Base-by-base conservation (phyloP, 2,329 filamentous ascomycete genomes). In the Myriosclerotinia duriaeana region DNA sequence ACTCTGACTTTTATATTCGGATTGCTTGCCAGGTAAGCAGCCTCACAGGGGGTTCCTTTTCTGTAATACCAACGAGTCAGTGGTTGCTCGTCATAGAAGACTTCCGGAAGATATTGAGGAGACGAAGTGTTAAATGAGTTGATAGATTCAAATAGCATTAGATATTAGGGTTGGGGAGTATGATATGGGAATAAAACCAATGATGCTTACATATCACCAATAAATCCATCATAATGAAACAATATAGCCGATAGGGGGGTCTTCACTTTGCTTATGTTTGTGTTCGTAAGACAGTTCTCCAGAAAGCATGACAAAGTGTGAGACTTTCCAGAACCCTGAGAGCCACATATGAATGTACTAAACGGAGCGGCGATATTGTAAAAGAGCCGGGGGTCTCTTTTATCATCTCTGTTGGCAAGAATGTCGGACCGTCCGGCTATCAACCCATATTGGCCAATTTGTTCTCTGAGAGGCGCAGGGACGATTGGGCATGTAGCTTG, bases 291-390 rank as follows among this genome's bases (percentile, higher is more conserved):
- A 56, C 78, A 80, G 66, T 80, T 82, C 66, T 78, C 85, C 0
- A 88, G 77, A 58, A 89, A 77, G 70, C 82, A 86, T 0, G 84
- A 82, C 2, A 87, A 77, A 0, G 85, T 87, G 66, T 89, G 84
- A 26, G 82, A 85, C 71, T 89, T 89, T 0, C 87, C 87, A 53
- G 82, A 84, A 0, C 86, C 87, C 71, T 89, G 86, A 1, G 83
- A 83, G 1, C 87, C 87, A 67, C 87, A 89, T 26, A 89, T 84
- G 72, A 89, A 89, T 0, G 81, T 78, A 0, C 85, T 87, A 69
- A 81, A 85, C 0, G 86, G 86, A 0, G 80, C 78, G 36, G 85
- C 81, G 1, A 82, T 81, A 69, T 88, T 88, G 22, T 83, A 72
- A 36, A 83, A 79, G 1, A 85, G 7, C 0, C 76, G 70, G 2